Base-by-base conservation (phyloP, 345 rosid species). In the Litchi chinensis region DNA sequence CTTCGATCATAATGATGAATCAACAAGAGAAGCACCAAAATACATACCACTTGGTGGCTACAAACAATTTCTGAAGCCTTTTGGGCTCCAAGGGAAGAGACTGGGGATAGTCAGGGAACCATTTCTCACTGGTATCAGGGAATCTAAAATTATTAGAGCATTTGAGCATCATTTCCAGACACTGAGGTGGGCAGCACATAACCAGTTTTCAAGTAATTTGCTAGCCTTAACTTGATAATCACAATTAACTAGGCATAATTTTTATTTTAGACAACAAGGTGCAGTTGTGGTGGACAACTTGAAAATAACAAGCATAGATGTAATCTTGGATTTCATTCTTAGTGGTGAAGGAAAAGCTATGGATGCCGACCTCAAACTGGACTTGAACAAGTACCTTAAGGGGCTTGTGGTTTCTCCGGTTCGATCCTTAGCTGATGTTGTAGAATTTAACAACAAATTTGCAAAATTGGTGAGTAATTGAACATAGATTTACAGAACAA, bases 1-100 rank as follows among this genome's bases (percentile, higher is more conserved):
- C 56, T 80, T 81, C 37, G 93, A 91, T 86, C 63, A 69, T 2
- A 80, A 90, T 64, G 79, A 79, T 21, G 66, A 81, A 60, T 94
- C 90, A 50, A 91, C 93, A 0, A 78, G 48, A 43, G 24, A 65
- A 3, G 95, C 97, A 0, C 78, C 90, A 0, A 46, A 79, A 66
- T 82, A 75, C 84, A 90, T 87, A 46, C 94, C 94, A 32, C 19
- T 73, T 16, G 88, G 83, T 50, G 88, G 89, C 18, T 87, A 83
- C 65, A 82, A 59, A 46, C 85, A 85, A 56, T 87, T 82, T 46
- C 80, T 85, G 77, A 81, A 77, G 21, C 56, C 28, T 19, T 72
- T 68, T 64, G 83, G 85, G 52, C 83, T 88, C 10, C 75, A 70
- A 77, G 86, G 86, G 74, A 86, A 86, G 74, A 63, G 86, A 70